Evolutionary conservation across 2,329 filamentous ascomycete genomes (phyloP).

Genomic region (Xylariaceae sp.): DNA sequence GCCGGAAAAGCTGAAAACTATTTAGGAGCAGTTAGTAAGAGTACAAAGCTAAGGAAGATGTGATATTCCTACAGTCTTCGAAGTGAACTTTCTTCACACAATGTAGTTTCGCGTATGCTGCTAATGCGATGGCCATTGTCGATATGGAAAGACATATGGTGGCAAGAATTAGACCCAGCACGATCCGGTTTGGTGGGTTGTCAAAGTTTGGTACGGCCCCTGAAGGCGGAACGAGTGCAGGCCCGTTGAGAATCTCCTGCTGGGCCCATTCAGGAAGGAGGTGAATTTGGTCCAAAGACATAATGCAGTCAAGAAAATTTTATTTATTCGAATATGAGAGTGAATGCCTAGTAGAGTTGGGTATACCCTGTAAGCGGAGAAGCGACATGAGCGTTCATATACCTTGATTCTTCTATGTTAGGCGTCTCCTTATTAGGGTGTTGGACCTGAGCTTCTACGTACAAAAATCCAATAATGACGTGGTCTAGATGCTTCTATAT

Average conservation of each 20-base stretch:
- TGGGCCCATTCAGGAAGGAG: neutral
- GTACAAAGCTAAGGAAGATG: neutral
- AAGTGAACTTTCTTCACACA: constrained; percentile 12
- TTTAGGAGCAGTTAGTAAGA: neutral
- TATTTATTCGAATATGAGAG: too few relatives aligned
- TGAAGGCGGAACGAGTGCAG: constrained; percentile 15
- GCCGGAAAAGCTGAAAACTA: constrained; percentile 13
- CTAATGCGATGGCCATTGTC: constrained; percentile 7
- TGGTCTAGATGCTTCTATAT: too few relatives aligned
- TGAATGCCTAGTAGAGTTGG: too few relatives aligned
- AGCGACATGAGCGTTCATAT: too few relatives aligned
- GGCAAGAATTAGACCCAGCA: neutral
- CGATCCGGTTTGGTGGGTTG: constrained; percentile 20
- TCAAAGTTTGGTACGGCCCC: constrained; percentile 19
- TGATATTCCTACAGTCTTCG: constrained; percentile 16
- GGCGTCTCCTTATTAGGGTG: too few relatives aligned
- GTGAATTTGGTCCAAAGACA: constrained; percentile 13
- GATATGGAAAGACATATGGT: constrained; percentile 16
- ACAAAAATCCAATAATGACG: too few relatives aligned
- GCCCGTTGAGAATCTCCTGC: constrained; percentile 17
- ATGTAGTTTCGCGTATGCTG: constrained; percentile 12
- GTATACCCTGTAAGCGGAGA: too few relatives aligned
- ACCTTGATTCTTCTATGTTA: too few relatives aligned
- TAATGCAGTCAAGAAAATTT: too few relatives aligned
- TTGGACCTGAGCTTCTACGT: too few relatives aligned